Evolutionary conservation across 1,139 yeast species (phyloP), one percentile per base, ranked within the genome.

Genomic region (Geotrichum carabidarum): DNA sequence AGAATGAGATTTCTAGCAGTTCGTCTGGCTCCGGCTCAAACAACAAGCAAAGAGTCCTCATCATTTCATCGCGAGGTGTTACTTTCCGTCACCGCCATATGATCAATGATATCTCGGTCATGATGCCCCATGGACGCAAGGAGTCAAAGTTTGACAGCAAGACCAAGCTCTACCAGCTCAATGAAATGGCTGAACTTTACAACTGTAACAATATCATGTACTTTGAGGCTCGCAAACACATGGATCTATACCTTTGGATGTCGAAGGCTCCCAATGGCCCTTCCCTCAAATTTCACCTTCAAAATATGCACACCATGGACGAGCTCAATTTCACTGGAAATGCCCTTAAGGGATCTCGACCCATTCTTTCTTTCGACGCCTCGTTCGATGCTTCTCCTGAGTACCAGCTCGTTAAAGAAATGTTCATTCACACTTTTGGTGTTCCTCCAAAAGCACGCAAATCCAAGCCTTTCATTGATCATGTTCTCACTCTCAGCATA

Each of bases 181-280:
- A 93, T 67, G 99, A 93, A 74, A 87, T 91, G 60, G 98, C 99
- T 2, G 99, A 94, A 68, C 78, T 94, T 61, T 90, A 93, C 79
- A 93, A 93, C 78, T 94, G 99, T 79, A 94, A 93, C 75, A 93
- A 93, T 69, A 82, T 94, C 63, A 77, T 90, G 71, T 93, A 87
- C 71, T 94, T 94, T 68, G 99, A 93, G 73, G 91, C 96, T 57
- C 84, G 98, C 75, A 93, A 94, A 74, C 98, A 93, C 72, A 88
- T 84, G 72, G 99, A 93, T 74, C 81, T 93, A 68, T 93, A 94
- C 71, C 73, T 93, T 70, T 93, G 98, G 97, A 72, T 93, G 62
- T 80, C 96, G 43, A 91, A 93, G 73, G 95, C 98, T 31, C 99
- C 99, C 49, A 93, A 93, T 70, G 99, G 99, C 1, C 99, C 99